Evolutionary conservation across 108 stramenopile genomes (phyloP).

Genomic region (Nitzschia sp.): DNA sequence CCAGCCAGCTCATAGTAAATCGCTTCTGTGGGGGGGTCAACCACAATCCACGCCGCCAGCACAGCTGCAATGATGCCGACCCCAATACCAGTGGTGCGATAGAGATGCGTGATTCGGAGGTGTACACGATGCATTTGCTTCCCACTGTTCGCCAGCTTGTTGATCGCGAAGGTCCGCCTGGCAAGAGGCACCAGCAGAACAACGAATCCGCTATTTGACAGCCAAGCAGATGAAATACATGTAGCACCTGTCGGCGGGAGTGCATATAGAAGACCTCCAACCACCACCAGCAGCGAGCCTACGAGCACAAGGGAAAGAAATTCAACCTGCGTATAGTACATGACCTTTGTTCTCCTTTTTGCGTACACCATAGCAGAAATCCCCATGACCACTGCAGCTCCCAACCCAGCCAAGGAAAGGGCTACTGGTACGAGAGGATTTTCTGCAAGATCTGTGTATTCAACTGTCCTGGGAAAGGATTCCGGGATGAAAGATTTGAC

Average conservation of each 20-base stretch:
- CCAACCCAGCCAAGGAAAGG: constrained; percentile 26
- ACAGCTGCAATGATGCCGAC: no score
- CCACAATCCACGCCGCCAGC: no score
- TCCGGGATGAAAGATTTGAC: constrained; percentile 26
- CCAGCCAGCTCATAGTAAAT: no score
- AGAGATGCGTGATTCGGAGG: no score
- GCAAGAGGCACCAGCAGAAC: not conserved
- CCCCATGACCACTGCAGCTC: constrained; percentile 17
- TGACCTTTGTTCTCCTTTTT: not conserved
- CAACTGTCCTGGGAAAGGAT: constrained; percentile 33
- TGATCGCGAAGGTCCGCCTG: no score
- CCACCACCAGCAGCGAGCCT: not conserved
- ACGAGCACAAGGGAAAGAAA: not conserved
- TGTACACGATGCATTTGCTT: no score
- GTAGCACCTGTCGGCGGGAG: not conserved
- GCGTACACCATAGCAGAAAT: not conserved
- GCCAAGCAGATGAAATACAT: not conserved
- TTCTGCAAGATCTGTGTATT: no score
- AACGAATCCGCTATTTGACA: not conserved
- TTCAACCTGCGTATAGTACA: constrained; percentile 9
- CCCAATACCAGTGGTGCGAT: no score
- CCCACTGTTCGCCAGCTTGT: no score
- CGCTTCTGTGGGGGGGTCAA: no score
- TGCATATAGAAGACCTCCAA: not conserved
- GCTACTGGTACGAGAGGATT: constrained; percentile 24